Evolutionary conservation across 2,329 filamentous ascomycete genomes (phyloP).

Genomic region (Colletotrichum sp.): DNA sequence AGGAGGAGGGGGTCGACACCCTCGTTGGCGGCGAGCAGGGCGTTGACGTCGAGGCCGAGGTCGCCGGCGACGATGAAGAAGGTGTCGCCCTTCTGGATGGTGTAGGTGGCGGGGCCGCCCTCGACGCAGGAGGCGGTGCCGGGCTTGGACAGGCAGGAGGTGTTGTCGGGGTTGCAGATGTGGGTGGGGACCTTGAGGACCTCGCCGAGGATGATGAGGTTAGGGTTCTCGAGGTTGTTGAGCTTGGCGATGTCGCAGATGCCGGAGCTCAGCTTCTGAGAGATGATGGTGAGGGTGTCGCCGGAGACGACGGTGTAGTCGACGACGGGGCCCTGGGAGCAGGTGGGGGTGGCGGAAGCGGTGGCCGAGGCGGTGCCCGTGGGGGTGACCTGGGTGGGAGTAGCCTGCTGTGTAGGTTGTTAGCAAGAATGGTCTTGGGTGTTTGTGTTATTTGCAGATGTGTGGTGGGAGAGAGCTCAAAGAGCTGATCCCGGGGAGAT

Average conservation of each 20-base stretch:
- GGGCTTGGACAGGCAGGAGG: not conserved
- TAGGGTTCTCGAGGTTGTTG: slow-evolving; percentile 2
- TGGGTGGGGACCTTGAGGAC: not conserved
- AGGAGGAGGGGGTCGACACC: not conserved
- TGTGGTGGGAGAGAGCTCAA: not conserved
- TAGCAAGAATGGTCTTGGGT: not conserved
- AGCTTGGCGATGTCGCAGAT: slow-evolving; percentile 11
- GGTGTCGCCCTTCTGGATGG: not conserved
- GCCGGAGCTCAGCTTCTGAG: not conserved
- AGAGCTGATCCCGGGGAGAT: not conserved
- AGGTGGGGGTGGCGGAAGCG: not conserved
- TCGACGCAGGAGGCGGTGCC: not conserved
- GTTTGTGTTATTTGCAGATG: not conserved
- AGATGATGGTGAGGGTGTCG: slow-evolving; percentile 12
- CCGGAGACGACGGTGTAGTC: not conserved
- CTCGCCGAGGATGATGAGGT: not conserved
- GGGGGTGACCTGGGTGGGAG: not conserved
- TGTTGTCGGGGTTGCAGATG: slow-evolving; percentile 15
- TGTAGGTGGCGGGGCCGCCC: not conserved
- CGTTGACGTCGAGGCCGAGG: not conserved
- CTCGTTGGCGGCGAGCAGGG: not conserved
- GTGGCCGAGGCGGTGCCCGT: not conserved
- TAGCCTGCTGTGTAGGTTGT: not conserved
- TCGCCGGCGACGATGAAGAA: slow-evolving; percentile 3
- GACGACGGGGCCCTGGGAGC: not conserved